Percentiles rank a stretch among this genome's conserved stretches.
Evolutionary conservation across 2,329 filamentous ascomycete genomes (phyloP).

Genomic region (Massarina eburnea): DNA sequence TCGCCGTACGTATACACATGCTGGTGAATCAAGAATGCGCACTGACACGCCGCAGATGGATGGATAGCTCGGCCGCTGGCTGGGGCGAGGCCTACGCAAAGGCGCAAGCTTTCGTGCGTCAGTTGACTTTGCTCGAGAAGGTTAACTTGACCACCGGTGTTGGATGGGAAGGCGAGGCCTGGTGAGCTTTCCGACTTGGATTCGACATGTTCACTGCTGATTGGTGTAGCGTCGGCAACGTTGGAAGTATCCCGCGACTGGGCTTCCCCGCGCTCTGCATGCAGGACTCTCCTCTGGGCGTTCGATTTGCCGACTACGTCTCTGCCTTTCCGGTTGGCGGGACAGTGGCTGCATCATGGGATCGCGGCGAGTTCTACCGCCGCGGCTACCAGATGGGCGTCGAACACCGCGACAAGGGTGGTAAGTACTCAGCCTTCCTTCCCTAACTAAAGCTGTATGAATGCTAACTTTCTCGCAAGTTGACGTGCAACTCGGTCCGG

Average conservation of each 20-base stretch:
- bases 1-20: slow-evolving; percentile 57
- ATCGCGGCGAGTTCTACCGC: slow-evolving; percentile 67
- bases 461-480: too few relatives aligned
- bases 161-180: slow-evolving; percentile 60
- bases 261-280: slow-evolving; percentile 76
- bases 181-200: slow-evolving; percentile 10
- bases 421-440: background rate
- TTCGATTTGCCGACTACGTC: slow-evolving; percentile 76
- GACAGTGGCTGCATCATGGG: slow-evolving; percentile 82
- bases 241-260: slow-evolving; percentile 68
- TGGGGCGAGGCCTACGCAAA: slow-evolving; percentile 77
- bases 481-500: slow-evolving; percentile 75
- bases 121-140: slow-evolving; percentile 83
- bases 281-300: slow-evolving; percentile 81
- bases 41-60: slow-evolving; percentile 58
- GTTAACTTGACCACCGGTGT: slow-evolving; percentile 93
- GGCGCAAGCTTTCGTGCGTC: slow-evolving; percentile 77
- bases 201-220: background rate
- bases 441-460: too few relatives aligned
- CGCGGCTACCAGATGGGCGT: slow-evolving; percentile 73
- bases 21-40: background rate
- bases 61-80: slow-evolving; percentile 65
- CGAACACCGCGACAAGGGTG: slow-evolving; percentile 74
- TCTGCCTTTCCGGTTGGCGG: slow-evolving; percentile 80
- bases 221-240: slow-evolving; percentile 66